Evolutionary conservation across 1,139 yeast genomes (phyloP).

Genomic region (Geotrichum australiense): DNA sequence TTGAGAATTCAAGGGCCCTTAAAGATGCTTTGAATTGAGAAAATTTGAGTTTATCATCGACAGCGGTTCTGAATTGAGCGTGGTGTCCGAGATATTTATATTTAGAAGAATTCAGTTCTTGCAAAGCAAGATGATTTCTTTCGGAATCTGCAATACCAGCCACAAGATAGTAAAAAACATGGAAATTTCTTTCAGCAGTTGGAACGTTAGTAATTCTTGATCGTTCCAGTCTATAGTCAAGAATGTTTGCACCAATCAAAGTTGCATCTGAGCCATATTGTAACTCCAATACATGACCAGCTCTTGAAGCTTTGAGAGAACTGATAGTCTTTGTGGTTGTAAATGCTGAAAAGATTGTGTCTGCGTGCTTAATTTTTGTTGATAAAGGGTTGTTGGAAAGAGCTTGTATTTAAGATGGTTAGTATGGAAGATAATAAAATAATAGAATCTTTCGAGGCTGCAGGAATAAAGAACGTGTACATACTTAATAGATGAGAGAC

Average conservation of each 20-base stretch:
- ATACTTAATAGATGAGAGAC: conserved; percentile 31
- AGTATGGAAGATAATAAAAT: not conserved
- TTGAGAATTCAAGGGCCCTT: conserved; percentile 34
- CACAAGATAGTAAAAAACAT: conserved; percentile 37
- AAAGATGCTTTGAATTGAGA: conserved; percentile 35
- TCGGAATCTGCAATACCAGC: conserved; percentile 38
- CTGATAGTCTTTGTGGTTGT: conserved; percentile 37
- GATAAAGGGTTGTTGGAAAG: conserved; percentile 36
- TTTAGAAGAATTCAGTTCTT: conserved; percentile 27
- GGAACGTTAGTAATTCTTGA: conserved; percentile 38
- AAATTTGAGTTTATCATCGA: conserved; percentile 36
- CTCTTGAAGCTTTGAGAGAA: conserved; percentile 33
- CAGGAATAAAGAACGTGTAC: conserved; percentile 15
- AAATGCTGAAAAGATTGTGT: conserved; percentile 35
- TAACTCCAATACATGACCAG: conserved; percentile 37
- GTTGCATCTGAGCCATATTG: conserved; percentile 37
- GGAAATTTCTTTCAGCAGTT: conserved; percentile 39
- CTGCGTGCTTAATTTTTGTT: conserved; percentile 33
- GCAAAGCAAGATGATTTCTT: conserved; percentile 34
- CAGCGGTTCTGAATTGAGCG: conserved; percentile 35
- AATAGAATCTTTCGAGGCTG: not conserved
- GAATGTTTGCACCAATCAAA: conserved; percentile 36
- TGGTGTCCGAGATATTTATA: conserved; percentile 39
- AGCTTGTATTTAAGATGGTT: conserved; percentile 21
- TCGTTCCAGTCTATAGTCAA: conserved; percentile 38